Conservation (phyloP, 2,329 filamentous ascomycete species). For the Sporothrix inflata region DNA sequence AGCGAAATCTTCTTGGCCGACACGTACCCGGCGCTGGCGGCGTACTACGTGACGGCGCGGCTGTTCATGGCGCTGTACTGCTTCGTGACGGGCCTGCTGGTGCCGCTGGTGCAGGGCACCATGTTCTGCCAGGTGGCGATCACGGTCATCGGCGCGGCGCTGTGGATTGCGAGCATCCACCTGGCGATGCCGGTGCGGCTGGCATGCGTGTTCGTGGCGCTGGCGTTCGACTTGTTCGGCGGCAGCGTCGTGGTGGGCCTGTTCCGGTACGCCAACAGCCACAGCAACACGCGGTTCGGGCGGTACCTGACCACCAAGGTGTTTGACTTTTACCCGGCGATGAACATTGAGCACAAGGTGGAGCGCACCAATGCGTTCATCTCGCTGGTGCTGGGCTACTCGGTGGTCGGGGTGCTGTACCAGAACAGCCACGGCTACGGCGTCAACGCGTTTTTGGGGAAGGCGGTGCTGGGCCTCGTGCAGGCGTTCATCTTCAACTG, state of each 20-base stretch:
- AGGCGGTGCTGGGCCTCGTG: constrained; percentile 61
- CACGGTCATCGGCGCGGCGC: constrained; percentile 51
- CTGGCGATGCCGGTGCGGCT: constrained; percentile 58
- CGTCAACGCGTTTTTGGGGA: constrained; percentile 63
- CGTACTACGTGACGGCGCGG: constrained; percentile 63
- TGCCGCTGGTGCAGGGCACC: constrained; percentile 61
- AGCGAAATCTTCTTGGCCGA: constrained; percentile 37
- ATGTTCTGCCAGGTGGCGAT: constrained; percentile 55
- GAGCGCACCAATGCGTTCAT: constrained; percentile 68
- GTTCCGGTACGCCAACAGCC: constrained; percentile 39
- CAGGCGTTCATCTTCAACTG: constrained; percentile 64
- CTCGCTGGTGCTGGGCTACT: constrained; percentile 66
- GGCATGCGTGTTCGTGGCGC: constrained; percentile 59
- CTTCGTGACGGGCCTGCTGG: constrained; percentile 49
- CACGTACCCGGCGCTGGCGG: constrained; percentile 62
- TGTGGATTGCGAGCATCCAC: constrained; percentile 66
- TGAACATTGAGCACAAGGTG: constrained; percentile 68
- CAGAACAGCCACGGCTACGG: constrained; percentile 57
- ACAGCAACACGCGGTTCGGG: constrained; percentile 35
- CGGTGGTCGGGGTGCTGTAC: constrained; percentile 63
- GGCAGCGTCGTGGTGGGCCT: constrained; percentile 48
- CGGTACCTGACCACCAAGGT: constrained; percentile 39
- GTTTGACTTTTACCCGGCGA: constrained; percentile 63
- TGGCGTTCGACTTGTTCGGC: constrained; percentile 58
- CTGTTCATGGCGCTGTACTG: constrained; percentile 57